phyloP scores from a whole-genome alignment of 148 eudicot genomes.

The Chenopodium berlandieri region DNA sequence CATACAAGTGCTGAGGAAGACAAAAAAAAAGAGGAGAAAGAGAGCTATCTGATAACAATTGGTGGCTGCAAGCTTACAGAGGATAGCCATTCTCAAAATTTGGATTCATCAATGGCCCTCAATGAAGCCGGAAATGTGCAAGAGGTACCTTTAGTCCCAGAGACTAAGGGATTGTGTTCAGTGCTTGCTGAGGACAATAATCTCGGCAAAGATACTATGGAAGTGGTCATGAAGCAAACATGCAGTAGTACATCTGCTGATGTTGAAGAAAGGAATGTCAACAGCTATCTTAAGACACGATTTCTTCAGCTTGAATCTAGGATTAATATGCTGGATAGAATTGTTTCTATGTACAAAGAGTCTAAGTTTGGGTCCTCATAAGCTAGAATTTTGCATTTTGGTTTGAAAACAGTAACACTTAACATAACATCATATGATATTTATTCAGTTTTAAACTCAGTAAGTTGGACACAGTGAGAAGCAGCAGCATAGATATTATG shows the following conservation, averaged over 20 bases:
- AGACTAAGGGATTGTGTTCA: neutral
- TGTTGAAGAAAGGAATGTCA: neutral
- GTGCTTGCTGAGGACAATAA: neutral
- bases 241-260: neutral
- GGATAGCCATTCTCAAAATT: neutral
- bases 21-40: neutral
- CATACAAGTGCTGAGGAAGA: neutral
- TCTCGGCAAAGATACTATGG: neutral
- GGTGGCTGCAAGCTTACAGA: neutral
- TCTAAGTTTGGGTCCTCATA: neutral
- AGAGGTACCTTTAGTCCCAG: neutral
- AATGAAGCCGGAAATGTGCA: neutral
- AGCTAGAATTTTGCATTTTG: neutral
- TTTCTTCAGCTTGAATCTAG: conserved; percentile 5
- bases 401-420: neutral
- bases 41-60: neutral
- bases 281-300: too few relatives aligned
- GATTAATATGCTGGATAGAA: neutral
- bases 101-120: neutral
- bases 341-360: conserved; percentile 1
- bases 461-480: too few relatives aligned
- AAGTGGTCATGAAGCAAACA: neutral
- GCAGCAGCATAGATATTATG: neutral
- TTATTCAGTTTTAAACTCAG: too few relatives aligned
- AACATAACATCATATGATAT: neutral